Evolutionary conservation across 805 yeast genomes (phyloP).

Genomic region (Metschnikowia peoriensis): DNA sequence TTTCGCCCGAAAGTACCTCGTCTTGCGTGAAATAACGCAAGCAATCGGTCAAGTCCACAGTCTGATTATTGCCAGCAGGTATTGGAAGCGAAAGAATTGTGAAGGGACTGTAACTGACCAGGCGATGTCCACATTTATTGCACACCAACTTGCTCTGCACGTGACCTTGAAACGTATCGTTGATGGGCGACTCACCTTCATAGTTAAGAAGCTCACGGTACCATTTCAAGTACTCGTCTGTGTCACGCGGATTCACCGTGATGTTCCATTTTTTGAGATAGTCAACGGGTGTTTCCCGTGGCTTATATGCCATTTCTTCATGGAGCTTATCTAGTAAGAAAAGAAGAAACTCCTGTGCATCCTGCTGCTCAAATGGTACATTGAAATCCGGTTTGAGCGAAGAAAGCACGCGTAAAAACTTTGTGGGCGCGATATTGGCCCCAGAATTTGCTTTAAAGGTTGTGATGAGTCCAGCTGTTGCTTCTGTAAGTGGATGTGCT

Average conservation of each 20-base stretch:
- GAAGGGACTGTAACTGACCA: slow-evolving; percentile 60
- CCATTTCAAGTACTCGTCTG: slow-evolving; percentile 62
- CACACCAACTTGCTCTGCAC: slow-evolving; percentile 63
- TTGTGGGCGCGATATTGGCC: slow-evolving; percentile 61
- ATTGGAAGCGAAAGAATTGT: slow-evolving; percentile 63
- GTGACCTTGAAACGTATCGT: slow-evolving; percentile 70
- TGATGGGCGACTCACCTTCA: slow-evolving; percentile 68
- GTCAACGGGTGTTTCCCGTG: slow-evolving; percentile 15
- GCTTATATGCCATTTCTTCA: slow-evolving; percentile 51
- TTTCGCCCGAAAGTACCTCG: slow-evolving; percentile 68
- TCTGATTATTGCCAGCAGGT: slow-evolving; percentile 30
- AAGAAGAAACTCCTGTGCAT: slow-evolving; percentile 73
- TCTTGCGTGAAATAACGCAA: slow-evolving; percentile 58
- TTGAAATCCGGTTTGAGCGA: slow-evolving; percentile 60
- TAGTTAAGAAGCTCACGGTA: slow-evolving; percentile 46
- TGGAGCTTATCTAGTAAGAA: slow-evolving; percentile 66
- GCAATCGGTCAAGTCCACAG: slow-evolving; percentile 58
- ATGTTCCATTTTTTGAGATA: slow-evolving; percentile 34
- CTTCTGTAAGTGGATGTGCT: slow-evolving; percentile 39
- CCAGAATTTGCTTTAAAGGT: slow-evolving; percentile 61
- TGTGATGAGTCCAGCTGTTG: slow-evolving; percentile 52
- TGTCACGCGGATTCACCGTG: slow-evolving; percentile 29
- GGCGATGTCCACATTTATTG: slow-evolving; percentile 59
- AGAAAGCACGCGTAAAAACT: slow-evolving; percentile 54
- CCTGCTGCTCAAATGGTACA: slow-evolving; percentile 77